A percentile compares a stretch with the other conserved stretches of the same genome.
phyloP scores from a whole-genome alignment of 805 yeast genomes.

The Nakazawaea holstii region DNA sequence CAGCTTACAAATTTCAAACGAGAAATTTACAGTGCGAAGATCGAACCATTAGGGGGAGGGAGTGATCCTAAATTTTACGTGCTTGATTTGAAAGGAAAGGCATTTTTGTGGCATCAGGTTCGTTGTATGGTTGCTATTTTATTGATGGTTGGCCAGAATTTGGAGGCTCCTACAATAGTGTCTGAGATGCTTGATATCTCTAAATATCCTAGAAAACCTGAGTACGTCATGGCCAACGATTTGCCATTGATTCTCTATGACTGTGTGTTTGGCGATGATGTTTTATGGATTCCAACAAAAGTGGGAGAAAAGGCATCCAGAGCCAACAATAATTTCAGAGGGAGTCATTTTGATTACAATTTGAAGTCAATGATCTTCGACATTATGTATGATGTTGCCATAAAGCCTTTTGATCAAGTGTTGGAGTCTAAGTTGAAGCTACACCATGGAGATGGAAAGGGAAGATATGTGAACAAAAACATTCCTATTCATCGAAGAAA shows the following conservation, averaged over 20 bases:
- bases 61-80: constrained; percentile 44
- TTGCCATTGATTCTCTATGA: constrained; percentile 82
- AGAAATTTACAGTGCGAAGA: constrained; percentile 38
- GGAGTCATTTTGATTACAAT: constrained; percentile 50
- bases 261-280: constrained; percentile 60
- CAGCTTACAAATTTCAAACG: constrained; percentile 81
- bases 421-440: constrained; percentile 29
- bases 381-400: constrained; percentile 37
- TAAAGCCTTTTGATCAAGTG: constrained; percentile 11
- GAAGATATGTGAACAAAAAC: constrained; percentile 52
- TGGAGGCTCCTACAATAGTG: constrained; percentile 59
- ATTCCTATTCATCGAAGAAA: constrained; percentile 53
- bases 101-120: constrained; percentile 97
- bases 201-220: constrained; percentile 60
- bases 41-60: constrained; percentile 12
- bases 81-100: constrained; percentile 79
- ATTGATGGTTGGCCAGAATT: constrained; percentile 72
- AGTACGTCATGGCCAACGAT: constrained; percentile 86
- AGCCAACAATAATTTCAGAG: constrained; percentile 39
- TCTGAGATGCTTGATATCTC: constrained; percentile 49
- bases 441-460: constrained; percentile 77
- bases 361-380: constrained; percentile 49
- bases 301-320: constrained; percentile 33
- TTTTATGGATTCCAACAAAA: constrained; percentile 56
- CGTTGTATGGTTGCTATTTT: constrained; percentile 89